A percentile compares a stretch with the other conserved stretches of the same genome.
Evolutionary conservation across 1,284 basidiomycete genomes (phyloP).

Genomic region (Ustilago vetiveriae): DNA sequence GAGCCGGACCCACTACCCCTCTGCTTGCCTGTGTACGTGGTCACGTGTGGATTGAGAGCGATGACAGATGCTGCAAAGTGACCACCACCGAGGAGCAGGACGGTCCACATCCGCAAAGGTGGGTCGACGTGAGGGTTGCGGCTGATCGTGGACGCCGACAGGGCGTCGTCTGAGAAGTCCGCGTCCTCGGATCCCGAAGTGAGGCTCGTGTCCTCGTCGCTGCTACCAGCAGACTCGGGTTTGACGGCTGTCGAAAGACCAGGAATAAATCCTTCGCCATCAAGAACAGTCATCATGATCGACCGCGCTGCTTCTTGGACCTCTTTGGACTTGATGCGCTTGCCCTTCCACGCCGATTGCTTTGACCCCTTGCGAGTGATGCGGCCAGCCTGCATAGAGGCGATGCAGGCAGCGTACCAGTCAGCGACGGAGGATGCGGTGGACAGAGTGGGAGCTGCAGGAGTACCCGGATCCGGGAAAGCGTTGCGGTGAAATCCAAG

Average conservation of each 20-base stretch:
- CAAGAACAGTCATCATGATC: slow-evolving; percentile 55
- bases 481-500: slow-evolving; percentile 85
- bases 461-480: slow-evolving; percentile 71
- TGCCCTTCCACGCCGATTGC: slow-evolving; percentile 50
- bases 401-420: slow-evolving; percentile 68
- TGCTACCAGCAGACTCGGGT: slow-evolving; percentile 17
- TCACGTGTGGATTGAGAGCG: slow-evolving; percentile 68
- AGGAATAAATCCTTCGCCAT: slow-evolving; percentile 53
- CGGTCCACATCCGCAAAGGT: slow-evolving; percentile 78
- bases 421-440: slow-evolving; percentile 8
- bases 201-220: slow-evolving; percentile 31
- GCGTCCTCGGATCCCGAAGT: slow-evolving; percentile 16
- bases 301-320: slow-evolving; percentile 54
- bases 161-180: slow-evolving; percentile 24
- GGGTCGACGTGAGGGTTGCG: slow-evolving; percentile 39
- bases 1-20: slow-evolving; percentile 19
- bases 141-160: slow-evolving; percentile 23
- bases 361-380: slow-evolving; percentile 47
- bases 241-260: slow-evolving; percentile 30
- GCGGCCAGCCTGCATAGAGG: slow-evolving; percentile 67
- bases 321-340: slow-evolving; percentile 58
- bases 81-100: slow-evolving; percentile 96
- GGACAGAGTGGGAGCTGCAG: slow-evolving; percentile 34
- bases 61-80: slow-evolving; percentile 95
- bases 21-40: slow-evolving; percentile 30